A percentile compares a stretch with the other conserved stretches of the same genome.
Conservation (phyloP, 768 basidiomycete genomes). For the Candolleomyces eurysporus region DNA sequence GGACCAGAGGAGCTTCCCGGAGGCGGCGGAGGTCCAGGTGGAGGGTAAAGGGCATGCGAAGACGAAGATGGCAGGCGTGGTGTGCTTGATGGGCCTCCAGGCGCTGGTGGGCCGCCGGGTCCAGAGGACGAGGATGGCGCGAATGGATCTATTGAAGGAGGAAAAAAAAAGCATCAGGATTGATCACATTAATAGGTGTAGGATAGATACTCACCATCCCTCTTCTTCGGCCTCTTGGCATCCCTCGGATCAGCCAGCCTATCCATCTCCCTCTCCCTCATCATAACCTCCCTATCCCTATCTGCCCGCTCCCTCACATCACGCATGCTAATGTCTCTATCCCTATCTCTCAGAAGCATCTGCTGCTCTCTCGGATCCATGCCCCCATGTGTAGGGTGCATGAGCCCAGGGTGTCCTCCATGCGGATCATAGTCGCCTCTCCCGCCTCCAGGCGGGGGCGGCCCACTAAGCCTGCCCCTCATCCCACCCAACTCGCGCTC, state of each 20-base stretch:
- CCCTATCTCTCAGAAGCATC: too few relatives aligned
- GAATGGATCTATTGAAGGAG: too few relatives aligned
- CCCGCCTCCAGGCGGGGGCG: too few relatives aligned
- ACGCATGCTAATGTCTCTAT: background rate
- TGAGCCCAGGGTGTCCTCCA: too few relatives aligned
- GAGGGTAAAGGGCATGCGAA: background rate
- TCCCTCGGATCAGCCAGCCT: conserved; percentile 10
- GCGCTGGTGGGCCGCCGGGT: background rate
- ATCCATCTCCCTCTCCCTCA: conserved; percentile 8
- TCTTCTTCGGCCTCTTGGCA: conserved; percentile 11
- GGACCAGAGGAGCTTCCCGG: background rate
- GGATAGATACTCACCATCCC: background rate
- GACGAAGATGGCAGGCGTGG: conserved; percentile 3
- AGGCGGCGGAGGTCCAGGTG: background rate
- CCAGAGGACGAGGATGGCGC: background rate
- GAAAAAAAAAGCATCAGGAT: too few relatives aligned
- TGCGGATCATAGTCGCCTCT: too few relatives aligned
- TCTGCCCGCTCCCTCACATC: conserved; percentile 7
- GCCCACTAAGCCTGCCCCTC: too few relatives aligned
- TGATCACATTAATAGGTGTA: too few relatives aligned
- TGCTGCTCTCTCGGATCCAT: too few relatives aligned
- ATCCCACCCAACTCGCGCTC: too few relatives aligned
- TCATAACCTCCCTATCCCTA: background rate
- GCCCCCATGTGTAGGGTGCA: too few relatives aligned
- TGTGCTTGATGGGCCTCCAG: background rate